Evolutionary conservation across 768 basidiomycete genomes (phyloP).

Genomic region (Tulasnella sp.): DNA sequence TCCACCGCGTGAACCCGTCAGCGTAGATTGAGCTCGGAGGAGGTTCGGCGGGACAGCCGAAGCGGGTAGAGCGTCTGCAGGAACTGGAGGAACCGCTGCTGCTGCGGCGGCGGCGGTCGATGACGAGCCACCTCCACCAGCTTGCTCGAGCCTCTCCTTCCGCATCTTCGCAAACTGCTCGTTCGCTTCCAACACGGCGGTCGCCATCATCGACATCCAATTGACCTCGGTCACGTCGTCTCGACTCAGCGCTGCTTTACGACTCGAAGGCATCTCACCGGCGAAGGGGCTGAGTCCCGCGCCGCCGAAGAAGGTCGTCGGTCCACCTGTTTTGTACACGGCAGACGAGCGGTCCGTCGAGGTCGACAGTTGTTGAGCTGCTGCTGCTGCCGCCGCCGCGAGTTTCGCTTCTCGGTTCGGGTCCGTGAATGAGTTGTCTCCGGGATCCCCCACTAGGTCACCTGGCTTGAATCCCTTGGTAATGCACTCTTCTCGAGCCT

Average conservation of each 20-base stretch:
- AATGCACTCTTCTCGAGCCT: conserved; percentile 60
- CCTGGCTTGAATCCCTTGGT: conserved; percentile 75
- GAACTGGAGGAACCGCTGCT: neutral
- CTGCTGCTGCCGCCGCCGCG: conserved; percentile 26
- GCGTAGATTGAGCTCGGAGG: neutral
- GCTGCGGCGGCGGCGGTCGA: neutral
- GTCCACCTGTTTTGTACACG: conserved; percentile 77
- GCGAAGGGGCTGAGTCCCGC: conserved; percentile 81
- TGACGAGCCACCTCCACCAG: conserved; percentile 15
- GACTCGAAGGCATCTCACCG: conserved; percentile 72
- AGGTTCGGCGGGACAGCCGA: neutral
- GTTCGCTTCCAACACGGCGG: conserved; percentile 49
- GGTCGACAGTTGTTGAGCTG: conserved; percentile 23
- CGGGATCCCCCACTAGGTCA: conserved; percentile 59
- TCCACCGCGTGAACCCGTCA: neutral
- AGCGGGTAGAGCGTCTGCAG: neutral
- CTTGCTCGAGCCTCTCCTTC: conserved; percentile 22
- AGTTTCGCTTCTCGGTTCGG: conserved; percentile 31
- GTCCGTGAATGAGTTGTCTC: conserved; percentile 24
- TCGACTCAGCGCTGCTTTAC: conserved; percentile 65
- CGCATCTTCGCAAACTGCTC: conserved; percentile 27
- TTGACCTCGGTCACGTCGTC: conserved; percentile 80
- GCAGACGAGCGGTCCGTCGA: conserved; percentile 29
- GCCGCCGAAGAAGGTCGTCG: conserved; percentile 83
- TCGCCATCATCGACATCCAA: conserved; percentile 81